A percentile compares a stretch with the other conserved stretches of the same genome.
Conservation (phyloP, 2,329 filamentous ascomycete genomes). For the Pseudopithomyces maydicus region DNA sequence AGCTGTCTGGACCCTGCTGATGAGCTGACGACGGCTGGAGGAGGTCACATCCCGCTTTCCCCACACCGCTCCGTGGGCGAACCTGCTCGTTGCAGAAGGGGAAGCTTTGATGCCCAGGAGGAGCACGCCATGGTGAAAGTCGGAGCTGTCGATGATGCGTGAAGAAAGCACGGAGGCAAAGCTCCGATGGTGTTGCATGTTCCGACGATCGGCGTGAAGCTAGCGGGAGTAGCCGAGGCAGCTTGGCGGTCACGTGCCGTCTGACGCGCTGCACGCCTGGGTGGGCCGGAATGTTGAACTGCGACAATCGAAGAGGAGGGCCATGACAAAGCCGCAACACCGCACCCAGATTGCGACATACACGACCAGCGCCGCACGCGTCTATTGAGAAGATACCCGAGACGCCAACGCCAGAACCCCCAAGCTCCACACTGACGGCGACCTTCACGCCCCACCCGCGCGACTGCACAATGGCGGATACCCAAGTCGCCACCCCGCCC, state of each 20-base stretch:
- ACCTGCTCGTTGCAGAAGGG: not conserved
- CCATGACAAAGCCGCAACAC: not conserved
- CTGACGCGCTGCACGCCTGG: too few species aligned
- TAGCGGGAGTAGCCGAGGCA: slow-evolving; percentile 4
- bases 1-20: not conserved
- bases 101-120: not conserved
- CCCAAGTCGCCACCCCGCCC: slow-evolving; percentile 27
- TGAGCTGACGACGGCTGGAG: not conserved
- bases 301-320: not conserved
- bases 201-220: not conserved
- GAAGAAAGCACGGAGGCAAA: not conserved
- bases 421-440: not conserved
- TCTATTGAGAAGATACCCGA: not conserved
- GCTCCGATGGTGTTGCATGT: not conserved
- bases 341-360: not conserved
- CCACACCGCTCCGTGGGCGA: slow-evolving; percentile 2
- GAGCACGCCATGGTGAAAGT: not conserved
- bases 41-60: not conserved
- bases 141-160: not conserved
- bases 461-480: slow-evolving; percentile 31
- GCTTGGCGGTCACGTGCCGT: not conserved
- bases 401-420: not conserved
- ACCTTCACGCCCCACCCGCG: not conserved
- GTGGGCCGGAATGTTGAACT: not conserved
- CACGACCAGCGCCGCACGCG: too few species aligned